Evolutionary conservation across 345 rosid genomes (phyloP).

Genomic region (Moricandia moricandioides): DNA sequence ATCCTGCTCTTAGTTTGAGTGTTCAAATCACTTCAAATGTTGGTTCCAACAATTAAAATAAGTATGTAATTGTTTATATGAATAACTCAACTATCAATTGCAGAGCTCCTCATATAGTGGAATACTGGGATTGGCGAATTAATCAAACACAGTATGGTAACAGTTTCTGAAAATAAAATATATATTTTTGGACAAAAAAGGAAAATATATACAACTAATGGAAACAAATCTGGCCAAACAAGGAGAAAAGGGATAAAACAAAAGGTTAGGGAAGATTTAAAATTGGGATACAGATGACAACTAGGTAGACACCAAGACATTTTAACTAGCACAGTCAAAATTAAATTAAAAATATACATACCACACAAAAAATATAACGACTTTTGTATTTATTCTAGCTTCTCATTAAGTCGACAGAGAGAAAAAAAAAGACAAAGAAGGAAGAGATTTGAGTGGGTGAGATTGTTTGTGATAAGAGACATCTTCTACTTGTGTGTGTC

Average conservation of each 20-base stretch:
- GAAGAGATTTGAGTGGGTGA: constrained; percentile 38
- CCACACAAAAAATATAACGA: not conserved
- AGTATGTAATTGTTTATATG: not conserved
- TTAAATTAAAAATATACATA: not conserved
- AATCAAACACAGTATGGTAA: not conserved
- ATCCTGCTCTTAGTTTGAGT: too few relatives aligned
- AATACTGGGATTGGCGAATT: not conserved
- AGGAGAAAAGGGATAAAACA: not conserved
- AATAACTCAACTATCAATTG: not conserved
- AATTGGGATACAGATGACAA: not conserved
- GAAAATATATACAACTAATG: not conserved
- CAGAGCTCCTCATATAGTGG: not conserved
- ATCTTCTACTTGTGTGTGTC: constrained; percentile 14
- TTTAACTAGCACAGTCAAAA: not conserved
- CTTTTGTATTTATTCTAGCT: constrained; percentile 24
- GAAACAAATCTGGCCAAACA: not conserved
- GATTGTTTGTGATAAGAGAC: constrained; percentile 22
- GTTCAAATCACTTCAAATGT: too few relatives aligned
- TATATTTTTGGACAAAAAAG: too few relatives aligned
- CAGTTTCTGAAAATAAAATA: not conserved
- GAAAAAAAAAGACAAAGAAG: not conserved
- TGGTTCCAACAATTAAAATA: too few relatives aligned
- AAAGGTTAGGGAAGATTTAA: not conserved
- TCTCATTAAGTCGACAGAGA: not conserved
- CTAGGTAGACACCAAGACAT: not conserved